These are phyloP conservation scores for Geoglossum cookeanum DNA, from an alignment of 2,329 filamentous ascomycete species.

Conservation along the genomic window DNA sequence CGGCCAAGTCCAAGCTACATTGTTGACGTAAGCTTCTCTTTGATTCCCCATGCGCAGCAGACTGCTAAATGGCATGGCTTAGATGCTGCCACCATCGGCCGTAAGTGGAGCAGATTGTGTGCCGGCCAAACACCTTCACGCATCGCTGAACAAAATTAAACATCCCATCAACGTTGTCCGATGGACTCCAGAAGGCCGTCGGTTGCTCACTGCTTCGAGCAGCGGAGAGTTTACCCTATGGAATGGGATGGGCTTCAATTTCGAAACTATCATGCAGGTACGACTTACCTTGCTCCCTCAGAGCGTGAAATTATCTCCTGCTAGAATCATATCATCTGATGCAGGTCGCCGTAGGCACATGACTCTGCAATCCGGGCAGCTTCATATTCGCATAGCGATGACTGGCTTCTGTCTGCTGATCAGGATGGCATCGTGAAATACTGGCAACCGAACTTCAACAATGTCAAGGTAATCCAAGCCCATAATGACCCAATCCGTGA, in stretches of 20 bases:
- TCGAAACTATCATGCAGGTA: conserved; percentile 92
- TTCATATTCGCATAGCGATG: conserved; percentile 83
- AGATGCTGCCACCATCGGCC: conserved; percentile 78
- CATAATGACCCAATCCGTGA: conserved; percentile 82
- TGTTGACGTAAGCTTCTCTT: conserved; percentile 45
- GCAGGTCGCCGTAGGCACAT: conserved; percentile 38
- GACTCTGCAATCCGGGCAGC: conserved; percentile 70
- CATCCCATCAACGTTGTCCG: conserved; percentile 92
- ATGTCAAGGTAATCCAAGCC: conserved; percentile 83
- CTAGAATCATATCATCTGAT: not conserved
- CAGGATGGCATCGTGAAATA: conserved; percentile 95
- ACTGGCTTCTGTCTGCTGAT: conserved; percentile 92
- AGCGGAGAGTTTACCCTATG: conserved; percentile 96
- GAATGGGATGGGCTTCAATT: conserved; percentile 98
- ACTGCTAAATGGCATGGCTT: conserved; percentile 2
- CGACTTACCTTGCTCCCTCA: conserved; percentile 8
- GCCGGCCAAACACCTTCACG: conserved; percentile 87
- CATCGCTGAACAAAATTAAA: conserved; percentile 96
- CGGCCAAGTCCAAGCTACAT: conserved; percentile 78
- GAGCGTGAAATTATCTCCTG: not conserved
- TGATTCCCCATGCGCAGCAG: conserved; percentile 8
- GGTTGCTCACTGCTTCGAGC: conserved; percentile 79
- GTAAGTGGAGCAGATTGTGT: conserved; percentile 69
- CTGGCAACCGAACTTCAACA: conserved; percentile 98
- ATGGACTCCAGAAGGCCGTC: conserved; percentile 91